Evolutionary conservation across 208 protist genomes (phyloP).

Genomic region (Trypanosoma conorhini): DNA sequence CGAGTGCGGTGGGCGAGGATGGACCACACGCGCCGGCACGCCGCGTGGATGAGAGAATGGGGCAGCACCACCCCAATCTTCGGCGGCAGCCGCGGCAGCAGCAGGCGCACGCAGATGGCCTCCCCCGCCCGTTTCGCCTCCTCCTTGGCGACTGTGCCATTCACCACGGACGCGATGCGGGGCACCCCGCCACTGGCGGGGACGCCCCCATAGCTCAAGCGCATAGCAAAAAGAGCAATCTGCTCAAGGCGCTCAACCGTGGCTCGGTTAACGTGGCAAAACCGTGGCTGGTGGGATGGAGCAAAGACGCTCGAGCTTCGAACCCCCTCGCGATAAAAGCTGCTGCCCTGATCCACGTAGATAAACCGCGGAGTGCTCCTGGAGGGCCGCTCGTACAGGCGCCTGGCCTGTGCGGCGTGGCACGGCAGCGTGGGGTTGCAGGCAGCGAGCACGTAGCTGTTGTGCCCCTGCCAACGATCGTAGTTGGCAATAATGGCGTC

Average conservation of each 20-base stretch:
- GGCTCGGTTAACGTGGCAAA: constrained; percentile 4
- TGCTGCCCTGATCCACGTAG: constrained; percentile 43
- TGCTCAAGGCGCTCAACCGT: constrained; percentile 19
- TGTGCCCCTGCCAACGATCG: constrained; percentile 47
- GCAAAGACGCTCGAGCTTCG: constrained; percentile 19
- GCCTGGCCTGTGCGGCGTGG: neutral
- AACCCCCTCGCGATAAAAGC: constrained; percentile 22
- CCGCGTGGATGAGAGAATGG: constrained; percentile 16
- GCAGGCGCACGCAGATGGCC: constrained; percentile 18
- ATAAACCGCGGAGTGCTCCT: constrained; percentile 16
- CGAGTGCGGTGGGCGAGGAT: constrained; percentile 32
- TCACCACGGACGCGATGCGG: neutral
- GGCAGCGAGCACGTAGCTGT: constrained; percentile 26
- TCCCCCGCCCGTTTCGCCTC: constrained; percentile 20
- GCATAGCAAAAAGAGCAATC: constrained; percentile 15
- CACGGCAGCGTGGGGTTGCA: constrained; percentile 16
- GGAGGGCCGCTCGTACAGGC: constrained; percentile 4
- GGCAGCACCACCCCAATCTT: constrained; percentile 22
- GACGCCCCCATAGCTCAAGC: neutral
- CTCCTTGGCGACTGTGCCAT: neutral
- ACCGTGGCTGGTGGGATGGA: neutral
- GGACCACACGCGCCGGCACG: constrained; percentile 36
- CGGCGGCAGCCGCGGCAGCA: constrained; percentile 22
- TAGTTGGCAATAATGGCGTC: constrained; percentile 50
- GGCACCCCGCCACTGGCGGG: neutral